These are phyloP conservation scores for Phytophthora ohioensis DNA, from an alignment of 352 stramenopile genomes.

Conservation along the genomic window DNA sequence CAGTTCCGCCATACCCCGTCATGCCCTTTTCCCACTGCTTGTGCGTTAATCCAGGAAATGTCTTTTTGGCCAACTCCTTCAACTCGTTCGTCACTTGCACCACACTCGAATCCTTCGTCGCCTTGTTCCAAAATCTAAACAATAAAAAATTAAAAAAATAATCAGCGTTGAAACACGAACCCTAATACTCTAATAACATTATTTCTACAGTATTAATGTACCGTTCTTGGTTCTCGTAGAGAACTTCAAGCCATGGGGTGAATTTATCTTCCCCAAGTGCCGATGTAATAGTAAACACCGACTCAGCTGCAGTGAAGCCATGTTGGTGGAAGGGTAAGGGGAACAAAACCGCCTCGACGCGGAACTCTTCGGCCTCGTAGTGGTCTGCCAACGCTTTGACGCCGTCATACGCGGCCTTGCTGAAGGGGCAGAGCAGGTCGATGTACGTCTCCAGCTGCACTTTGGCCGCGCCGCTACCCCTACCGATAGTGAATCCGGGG, in stretches of 20 bases:
- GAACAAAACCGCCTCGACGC: slow-evolving; percentile 73
- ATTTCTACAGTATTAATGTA: slow-evolving; percentile 19
- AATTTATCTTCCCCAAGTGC: slow-evolving; percentile 63
- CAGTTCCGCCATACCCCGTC: slow-evolving; percentile 73
- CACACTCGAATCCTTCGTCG: slow-evolving; percentile 67
- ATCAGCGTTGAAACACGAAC: no score
- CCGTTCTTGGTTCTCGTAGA: slow-evolving; percentile 81
- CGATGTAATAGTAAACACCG: slow-evolving; percentile 66
- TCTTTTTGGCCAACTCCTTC: slow-evolving; percentile 60
- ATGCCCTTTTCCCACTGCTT: slow-evolving; percentile 73
- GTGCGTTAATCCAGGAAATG: slow-evolving; percentile 61
- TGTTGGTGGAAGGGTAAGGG: slow-evolving; percentile 77
- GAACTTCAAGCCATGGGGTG: slow-evolving; percentile 63
- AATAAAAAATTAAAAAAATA: not conserved
- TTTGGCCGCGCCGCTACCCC: slow-evolving; percentile 49
- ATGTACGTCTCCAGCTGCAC: slow-evolving; percentile 86
- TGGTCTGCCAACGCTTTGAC: slow-evolving; percentile 69
- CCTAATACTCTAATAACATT: no score
- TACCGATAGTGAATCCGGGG: slow-evolving; percentile 72
- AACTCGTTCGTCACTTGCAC: slow-evolving; percentile 72
- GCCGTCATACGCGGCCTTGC: slow-evolving; percentile 65
- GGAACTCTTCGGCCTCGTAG: slow-evolving; percentile 65
- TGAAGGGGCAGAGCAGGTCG: slow-evolving; percentile 79
- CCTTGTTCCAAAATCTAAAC: slow-evolving; percentile 77
- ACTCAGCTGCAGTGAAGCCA: slow-evolving; percentile 69